Conservation (phyloP, 2,329 filamentous ascomycete species). For the Coniochaeta sp. region DNA sequence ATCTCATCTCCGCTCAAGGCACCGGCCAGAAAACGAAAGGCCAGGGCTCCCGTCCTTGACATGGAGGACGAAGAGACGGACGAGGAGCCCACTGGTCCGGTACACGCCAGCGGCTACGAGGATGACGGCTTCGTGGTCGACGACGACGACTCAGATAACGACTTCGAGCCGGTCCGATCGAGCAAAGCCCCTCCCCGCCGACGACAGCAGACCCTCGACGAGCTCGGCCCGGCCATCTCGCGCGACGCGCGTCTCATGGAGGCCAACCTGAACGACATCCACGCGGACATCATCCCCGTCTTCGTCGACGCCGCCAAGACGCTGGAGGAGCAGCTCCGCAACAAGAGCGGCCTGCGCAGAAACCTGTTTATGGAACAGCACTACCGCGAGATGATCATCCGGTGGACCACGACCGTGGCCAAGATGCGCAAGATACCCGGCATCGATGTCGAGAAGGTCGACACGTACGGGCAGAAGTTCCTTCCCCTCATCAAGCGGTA, state of each 20-base stretch:
- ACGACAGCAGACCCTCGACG: constrained; percentile 26
- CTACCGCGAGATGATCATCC: constrained; percentile 66
- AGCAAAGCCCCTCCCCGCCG: constrained; percentile 21
- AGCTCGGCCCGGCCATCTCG: constrained; percentile 52
- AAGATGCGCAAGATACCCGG: constrained; percentile 58
- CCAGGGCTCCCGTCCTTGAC: constrained; percentile 18
- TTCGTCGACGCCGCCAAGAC: constrained; percentile 59
- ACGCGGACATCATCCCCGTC: constrained; percentile 54
- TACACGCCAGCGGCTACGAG: constrained; percentile 36
- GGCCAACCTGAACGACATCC: constrained; percentile 45
- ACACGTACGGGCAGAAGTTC: constrained; percentile 53
- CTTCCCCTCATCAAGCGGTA: constrained; percentile 48
- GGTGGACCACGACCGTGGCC: constrained; percentile 54
- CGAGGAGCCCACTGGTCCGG: constrained; percentile 25
- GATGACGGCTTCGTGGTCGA: constrained; percentile 31
- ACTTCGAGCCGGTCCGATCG: constrained; percentile 36
- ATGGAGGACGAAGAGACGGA: constrained; percentile 30
- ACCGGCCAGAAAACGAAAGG: constrained; percentile 23
- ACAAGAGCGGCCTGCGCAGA: constrained; percentile 46
- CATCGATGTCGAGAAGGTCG: constrained; percentile 57
- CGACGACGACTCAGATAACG: constrained; percentile 31
- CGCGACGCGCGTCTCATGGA: constrained; percentile 45
- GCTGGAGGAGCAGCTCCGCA: constrained; percentile 54
- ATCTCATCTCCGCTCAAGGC: constrained; percentile 46
- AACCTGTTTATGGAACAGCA: constrained; percentile 63